Evolutionary conservation across 2,329 filamentous ascomycete species (phyloP), one percentile per base, ranked within the genome.

Genomic region (Huntiella omanensis): DNA sequence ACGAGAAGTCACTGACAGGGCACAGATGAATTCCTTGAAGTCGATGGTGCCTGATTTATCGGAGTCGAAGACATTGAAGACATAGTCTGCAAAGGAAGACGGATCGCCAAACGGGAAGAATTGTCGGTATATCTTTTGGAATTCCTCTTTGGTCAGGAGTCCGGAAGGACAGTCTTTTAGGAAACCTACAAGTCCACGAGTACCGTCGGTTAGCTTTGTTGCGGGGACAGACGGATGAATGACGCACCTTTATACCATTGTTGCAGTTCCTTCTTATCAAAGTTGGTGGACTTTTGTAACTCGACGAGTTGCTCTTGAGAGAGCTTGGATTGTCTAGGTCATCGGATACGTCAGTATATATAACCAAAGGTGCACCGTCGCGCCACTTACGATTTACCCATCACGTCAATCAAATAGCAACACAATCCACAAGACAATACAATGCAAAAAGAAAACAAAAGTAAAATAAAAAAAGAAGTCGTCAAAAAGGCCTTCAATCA

Each of bases 11-110:
- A 98, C 88, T 63, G 85, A 94, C 53, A 98, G 68, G 22, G 91
- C 91, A 67, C 88, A 95, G 64, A 98, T 98, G 66, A 98, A 98
- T 65, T 98, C 91, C 63, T 96, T 96, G 66, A 98, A 98, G 66
- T 98, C 91, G 60, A 98, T 98, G 55, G 83, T 88, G 54, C 91
- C 91, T 39, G 85, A 94, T 59, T 93, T 92, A 65, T 98, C 91
- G 59, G 84, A 83, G 63, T 98, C 91, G 62, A 98, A 98, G 35
- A 98, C 91, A 56, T 95, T 94, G 69, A 98, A 98, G 52, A 98
- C 91, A 62, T 96, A 96, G 66, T 96, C 88, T 60, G 91, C 91
- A 61, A 98, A 98, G 2, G 84, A 91, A 19, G 85, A 93, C 3
- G 91, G 91, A 61, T 98, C 91, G 54, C 91, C 91, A 58, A 96